Evolutionary conservation across 2,329 filamentous ascomycete species (phyloP).

Genomic region (Elsinoe perseae): DNA sequence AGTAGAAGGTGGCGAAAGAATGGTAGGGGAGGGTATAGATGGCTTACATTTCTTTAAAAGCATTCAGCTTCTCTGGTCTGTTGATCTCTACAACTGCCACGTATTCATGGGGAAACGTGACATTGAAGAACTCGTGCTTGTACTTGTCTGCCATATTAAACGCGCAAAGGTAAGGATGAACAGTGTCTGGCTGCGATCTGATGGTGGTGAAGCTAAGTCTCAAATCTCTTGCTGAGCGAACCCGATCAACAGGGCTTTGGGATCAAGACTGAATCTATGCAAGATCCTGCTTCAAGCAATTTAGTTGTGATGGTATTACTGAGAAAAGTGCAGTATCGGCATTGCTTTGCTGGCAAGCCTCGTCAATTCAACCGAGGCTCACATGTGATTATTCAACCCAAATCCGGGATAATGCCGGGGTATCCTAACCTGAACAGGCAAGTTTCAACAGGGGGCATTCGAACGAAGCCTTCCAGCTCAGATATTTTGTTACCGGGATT

Average conservation of each 20-base stretch:
- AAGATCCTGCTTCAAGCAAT: too few species aligned
- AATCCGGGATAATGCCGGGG: neutral
- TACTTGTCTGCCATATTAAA: constrained; percentile 24
- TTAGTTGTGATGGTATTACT: neutral
- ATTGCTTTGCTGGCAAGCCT: neutral
- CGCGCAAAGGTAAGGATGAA: too few species aligned
- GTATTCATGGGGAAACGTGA: constrained; percentile 62
- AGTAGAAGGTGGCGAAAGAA: neutral
- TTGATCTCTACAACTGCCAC: constrained; percentile 92
- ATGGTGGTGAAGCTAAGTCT: too few species aligned
- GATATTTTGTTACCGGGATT: too few species aligned
- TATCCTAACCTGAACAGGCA: neutral
- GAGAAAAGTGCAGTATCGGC: neutral
- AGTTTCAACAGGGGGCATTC: neutral
- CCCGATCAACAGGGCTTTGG: too few species aligned
- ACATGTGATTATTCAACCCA: constrained; percentile 7
- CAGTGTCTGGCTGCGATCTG: too few species aligned
- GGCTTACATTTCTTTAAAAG: constrained; percentile 61
- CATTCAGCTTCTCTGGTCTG: constrained; percentile 76
- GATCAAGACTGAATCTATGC: too few species aligned
- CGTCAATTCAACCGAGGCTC: neutral
- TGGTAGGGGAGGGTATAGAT: neutral
- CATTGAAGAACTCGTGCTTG: constrained; percentile 60
- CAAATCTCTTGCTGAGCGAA: too few species aligned
- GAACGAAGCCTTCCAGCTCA: too few species aligned